A percentile compares a stretch with the other conserved stretches of the same genome.
These are phyloP conservation scores for Wickerhamomyces hampshirensis DNA, from an alignment of 805 yeast species.

Conservation along the genomic window DNA sequence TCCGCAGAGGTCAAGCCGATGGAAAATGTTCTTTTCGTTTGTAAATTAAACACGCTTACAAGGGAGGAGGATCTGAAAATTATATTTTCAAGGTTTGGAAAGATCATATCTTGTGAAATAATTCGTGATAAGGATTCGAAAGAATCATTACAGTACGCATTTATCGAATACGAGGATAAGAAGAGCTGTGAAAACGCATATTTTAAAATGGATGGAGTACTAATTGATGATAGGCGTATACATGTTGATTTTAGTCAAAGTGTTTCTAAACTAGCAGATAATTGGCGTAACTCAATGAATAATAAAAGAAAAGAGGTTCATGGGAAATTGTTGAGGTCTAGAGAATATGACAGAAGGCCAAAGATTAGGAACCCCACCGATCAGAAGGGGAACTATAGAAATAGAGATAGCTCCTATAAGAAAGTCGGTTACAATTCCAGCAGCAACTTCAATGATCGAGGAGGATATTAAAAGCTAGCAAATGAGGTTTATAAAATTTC, in stretches of 20 bases:
- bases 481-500: too few relatives aligned
- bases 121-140: slow-evolving; percentile 44
- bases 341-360: too few relatives aligned
- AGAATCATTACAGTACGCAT: slow-evolving; percentile 55
- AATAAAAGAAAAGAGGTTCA: slow-evolving; percentile 3
- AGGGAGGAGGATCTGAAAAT: slow-evolving; percentile 48
- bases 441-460: slow-evolving; percentile 9
- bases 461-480: too few relatives aligned
- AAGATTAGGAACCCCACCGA: too few relatives aligned
- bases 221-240: slow-evolving; percentile 60
- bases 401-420: neutral
- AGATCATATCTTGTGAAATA: slow-evolving; percentile 45
- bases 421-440: too few relatives aligned
- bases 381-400: neutral
- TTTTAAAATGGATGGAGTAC: slow-evolving; percentile 52
- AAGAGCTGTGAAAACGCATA: slow-evolving; percentile 59
- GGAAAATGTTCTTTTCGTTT: slow-evolving; percentile 57
- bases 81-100: slow-evolving; percentile 61
- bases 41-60: slow-evolving; percentile 60
- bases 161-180: slow-evolving; percentile 48
- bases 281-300: slow-evolving; percentile 21
- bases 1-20: slow-evolving; percentile 54
- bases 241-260: slow-evolving; percentile 69
- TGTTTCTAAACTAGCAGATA: slow-evolving; percentile 27
- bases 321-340: too few relatives aligned